Conservation (phyloP, 495 filamentous ascomycete genomes). For the Penicillium salamii region DNA sequence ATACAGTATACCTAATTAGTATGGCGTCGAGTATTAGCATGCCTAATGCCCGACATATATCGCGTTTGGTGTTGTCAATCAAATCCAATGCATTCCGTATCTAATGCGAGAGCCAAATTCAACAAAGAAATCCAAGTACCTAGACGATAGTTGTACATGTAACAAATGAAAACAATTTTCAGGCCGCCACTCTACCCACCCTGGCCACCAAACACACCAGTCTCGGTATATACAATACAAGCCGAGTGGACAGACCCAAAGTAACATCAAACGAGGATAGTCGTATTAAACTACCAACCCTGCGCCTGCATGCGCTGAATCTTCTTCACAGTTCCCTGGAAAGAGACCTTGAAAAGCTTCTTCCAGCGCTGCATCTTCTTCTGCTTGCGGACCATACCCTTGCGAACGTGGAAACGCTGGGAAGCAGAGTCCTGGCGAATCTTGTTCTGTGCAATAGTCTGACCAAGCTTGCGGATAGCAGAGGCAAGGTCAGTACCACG, state of each 20-base stretch:
- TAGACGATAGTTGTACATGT: slow-evolving; percentile 20
- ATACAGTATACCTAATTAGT: slow-evolving; percentile 12
- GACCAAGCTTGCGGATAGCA: slow-evolving; percentile 29
- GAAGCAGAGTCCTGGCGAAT: slow-evolving; percentile 19
- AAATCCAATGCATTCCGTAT: slow-evolving; percentile 25
- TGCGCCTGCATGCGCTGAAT: slow-evolving; percentile 46
- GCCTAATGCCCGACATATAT: not conserved
- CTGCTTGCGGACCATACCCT: slow-evolving; percentile 38
- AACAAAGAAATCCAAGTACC: slow-evolving; percentile 6
- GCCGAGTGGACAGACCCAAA: slow-evolving; percentile 8
- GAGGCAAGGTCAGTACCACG: slow-evolving; percentile 30
- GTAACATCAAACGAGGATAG: not conserved
- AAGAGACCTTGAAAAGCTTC: slow-evolving; percentile 44
- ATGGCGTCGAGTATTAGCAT: no score
- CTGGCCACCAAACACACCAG: slow-evolving; percentile 1
- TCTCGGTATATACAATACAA: slow-evolving; percentile 20
- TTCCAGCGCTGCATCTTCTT: slow-evolving; percentile 36
- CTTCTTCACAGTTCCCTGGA: slow-evolving; percentile 38
- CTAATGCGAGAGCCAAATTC: slow-evolving; percentile 18
- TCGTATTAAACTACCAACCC: slow-evolving; percentile 35
- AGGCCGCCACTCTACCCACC: not conserved
- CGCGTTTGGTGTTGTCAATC: not conserved
- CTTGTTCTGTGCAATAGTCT: slow-evolving; percentile 23
- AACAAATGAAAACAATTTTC: slow-evolving; percentile 9
- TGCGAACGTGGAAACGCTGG: slow-evolving; percentile 39